Conservation (phyloP, 2,329 filamentous ascomycete genomes). For the Fusarium pseudocircinatum region DNA sequence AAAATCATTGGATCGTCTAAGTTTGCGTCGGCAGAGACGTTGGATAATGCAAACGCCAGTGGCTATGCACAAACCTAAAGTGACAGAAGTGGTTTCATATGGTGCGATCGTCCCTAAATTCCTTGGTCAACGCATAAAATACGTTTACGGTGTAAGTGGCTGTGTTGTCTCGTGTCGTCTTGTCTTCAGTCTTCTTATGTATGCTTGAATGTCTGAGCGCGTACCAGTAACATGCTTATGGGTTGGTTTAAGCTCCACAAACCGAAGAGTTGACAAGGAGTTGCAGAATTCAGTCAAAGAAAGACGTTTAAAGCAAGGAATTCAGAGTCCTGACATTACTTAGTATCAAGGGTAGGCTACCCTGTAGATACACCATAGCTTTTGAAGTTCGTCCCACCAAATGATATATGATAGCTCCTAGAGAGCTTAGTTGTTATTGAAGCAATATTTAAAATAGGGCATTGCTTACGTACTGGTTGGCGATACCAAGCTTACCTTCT, state of each 20-base stretch:
- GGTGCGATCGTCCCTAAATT: not conserved
- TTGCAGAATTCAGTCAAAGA: too few species aligned
- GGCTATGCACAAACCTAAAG: not conserved
- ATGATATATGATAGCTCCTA: too few species aligned
- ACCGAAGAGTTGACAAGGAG: not conserved
- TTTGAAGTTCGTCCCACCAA: not conserved
- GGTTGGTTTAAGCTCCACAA: not conserved
- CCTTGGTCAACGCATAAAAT: not conserved
- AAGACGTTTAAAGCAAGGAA: too few species aligned
- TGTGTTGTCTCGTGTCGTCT: not conserved
- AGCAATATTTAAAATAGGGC: too few species aligned
- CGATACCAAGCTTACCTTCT: not conserved
- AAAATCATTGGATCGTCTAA: conserved; percentile 1
- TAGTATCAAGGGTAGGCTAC: not conserved
- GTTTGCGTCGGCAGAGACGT: not conserved
- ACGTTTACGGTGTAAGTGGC: not conserved
- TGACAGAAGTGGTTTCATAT: conserved; percentile 7
- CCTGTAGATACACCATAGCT: not conserved
- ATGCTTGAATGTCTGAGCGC: conserved; percentile 8
- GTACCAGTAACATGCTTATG: not conserved
- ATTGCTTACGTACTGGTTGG: not conserved
- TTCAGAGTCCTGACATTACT: not conserved
- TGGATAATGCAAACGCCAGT: conserved; percentile 1
- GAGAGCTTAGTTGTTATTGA: not conserved
- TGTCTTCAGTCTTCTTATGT: not conserved